Conservation (phyloP, 164 flowering plant genomes). For the Houttuynia cordata region DNA sequence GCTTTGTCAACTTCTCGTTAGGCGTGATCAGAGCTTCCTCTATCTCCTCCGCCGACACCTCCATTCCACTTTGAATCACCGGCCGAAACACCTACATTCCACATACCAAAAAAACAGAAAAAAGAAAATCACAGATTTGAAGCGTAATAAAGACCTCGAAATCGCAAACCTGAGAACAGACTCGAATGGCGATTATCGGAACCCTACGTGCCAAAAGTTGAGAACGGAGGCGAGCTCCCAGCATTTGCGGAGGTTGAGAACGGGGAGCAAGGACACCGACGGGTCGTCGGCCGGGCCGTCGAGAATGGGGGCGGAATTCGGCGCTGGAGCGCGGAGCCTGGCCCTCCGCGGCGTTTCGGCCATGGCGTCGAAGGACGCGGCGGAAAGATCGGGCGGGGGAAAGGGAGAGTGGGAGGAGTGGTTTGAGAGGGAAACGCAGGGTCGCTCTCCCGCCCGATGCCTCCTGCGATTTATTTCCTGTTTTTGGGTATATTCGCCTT, state of each 20-base stretch:
- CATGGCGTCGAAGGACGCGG: background rate
- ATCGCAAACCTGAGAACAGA: background rate
- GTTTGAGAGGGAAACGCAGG: background rate
- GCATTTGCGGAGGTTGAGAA: slow-evolving; percentile 33
- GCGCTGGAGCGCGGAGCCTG: background rate
- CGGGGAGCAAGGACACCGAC: background rate
- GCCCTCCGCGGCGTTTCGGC: background rate
- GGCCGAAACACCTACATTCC: slow-evolving; percentile 60
- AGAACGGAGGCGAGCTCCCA: slow-evolving; percentile 92
- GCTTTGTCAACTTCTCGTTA: slow-evolving; percentile 29
- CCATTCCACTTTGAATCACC: slow-evolving; percentile 31
- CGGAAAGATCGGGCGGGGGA: too few relatives aligned
- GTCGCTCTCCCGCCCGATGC: background rate
- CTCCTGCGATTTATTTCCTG: too few relatives aligned
- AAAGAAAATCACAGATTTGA: background rate
- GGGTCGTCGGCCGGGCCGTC: background rate
- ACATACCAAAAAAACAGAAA: background rate
- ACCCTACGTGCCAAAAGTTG: slow-evolving; percentile 53
- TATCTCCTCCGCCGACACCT: slow-evolving; percentile 76
- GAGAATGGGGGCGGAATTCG: background rate
- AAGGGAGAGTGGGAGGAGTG: background rate
- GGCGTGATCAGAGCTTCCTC: slow-evolving; percentile 56
- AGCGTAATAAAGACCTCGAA: background rate
- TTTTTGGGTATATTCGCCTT: too few relatives aligned
- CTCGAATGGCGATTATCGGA: too few relatives aligned